These are phyloP conservation scores for Prunus persica DNA, from an alignment of 306 rosid genomes.

Conservation along the genomic window Prunus_persica_NCBIv2 NC_034015.1:17387501-17388000, in stretches of 20 bases:
- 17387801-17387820: conserved; percentile 21
- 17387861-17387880: not conserved
- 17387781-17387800: conserved; percentile 78
- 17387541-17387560: not conserved
- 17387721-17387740: conserved; percentile 83
- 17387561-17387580: not conserved
- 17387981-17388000: conserved; percentile 79
- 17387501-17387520: not conserved
- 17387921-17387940: not conserved
- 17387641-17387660: not conserved
- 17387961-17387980: conserved; percentile 92
- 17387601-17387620: not conserved
- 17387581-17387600: not conserved
- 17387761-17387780: conserved; percentile 74
- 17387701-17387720: conserved; percentile 60
- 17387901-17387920: conserved; percentile 3
- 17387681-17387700: not conserved
- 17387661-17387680: not conserved
- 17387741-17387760: conserved; percentile 85
- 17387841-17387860: not conserved
- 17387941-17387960: conserved; percentile 63
- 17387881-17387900: conserved; percentile 16
- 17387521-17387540: not conserved
- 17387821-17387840: conserved; percentile 18
- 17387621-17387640: not conserved